A percentile compares a stretch with the other conserved stretches of the same genome.
phyloP scores from a whole-genome alignment of 2,329 filamentous ascomycete genomes.

The Cryphonectria parasitica region DNA sequence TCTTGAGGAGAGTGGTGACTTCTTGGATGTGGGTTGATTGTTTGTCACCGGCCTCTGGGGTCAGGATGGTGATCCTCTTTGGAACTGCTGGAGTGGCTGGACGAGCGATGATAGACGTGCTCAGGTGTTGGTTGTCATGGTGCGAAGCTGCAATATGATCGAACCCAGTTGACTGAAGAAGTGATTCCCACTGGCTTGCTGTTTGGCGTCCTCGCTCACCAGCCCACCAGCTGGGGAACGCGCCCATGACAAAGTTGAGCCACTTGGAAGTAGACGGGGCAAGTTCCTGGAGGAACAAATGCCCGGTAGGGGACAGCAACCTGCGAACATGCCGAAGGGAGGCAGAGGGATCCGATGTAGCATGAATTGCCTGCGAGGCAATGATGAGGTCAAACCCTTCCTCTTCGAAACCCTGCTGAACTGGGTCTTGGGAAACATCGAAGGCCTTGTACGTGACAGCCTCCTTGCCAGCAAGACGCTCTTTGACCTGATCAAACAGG shows the following conservation, averaged over 20 bases:
- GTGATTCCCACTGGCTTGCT: neutral
- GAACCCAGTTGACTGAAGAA: neutral
- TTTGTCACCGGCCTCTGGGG: neutral
- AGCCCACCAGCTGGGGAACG: conserved; percentile 23
- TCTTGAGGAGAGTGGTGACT: neutral
- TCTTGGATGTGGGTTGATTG: neutral
- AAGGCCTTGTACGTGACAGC: conserved; percentile 37
- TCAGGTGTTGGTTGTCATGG: neutral
- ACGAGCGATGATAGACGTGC: conserved; percentile 25
- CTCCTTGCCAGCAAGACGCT: conserved; percentile 32
- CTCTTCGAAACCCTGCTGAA: conserved; percentile 38
- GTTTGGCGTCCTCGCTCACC: conserved; percentile 5
- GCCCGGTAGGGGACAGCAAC: conserved; percentile 39
- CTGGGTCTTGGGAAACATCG: conserved; percentile 37
- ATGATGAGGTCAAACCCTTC: conserved; percentile 37
- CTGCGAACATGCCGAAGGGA: conserved; percentile 34
- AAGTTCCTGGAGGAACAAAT: conserved; percentile 30
- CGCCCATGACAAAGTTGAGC: conserved; percentile 17
- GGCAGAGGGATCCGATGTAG: conserved; percentile 32
- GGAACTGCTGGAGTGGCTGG: neutral
- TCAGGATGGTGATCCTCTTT: neutral
- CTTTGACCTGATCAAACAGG: conserved; percentile 31
- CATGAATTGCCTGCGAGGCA: conserved; percentile 37
- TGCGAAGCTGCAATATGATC: neutral
- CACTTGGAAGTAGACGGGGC: conserved; percentile 10